Base-by-base conservation (phyloP, 1,139 yeast species). In the Scheffersomyces insectosa region DNA sequence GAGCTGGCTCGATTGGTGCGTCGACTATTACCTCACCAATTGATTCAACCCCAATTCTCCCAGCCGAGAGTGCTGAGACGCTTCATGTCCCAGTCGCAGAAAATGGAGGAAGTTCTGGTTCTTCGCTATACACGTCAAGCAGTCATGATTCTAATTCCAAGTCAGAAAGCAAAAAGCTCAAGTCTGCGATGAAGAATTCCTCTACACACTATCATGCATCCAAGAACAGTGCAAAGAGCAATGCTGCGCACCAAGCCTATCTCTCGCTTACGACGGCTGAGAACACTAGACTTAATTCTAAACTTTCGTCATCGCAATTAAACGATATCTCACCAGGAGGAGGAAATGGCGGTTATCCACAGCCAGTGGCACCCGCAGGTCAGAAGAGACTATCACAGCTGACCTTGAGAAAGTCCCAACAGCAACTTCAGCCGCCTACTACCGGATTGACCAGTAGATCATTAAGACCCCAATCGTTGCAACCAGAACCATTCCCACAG, bases 221-320 rank as follows among this genome's bases (percentile, higher is more conserved):
- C 39, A 35, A 49, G 15, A 14, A 15, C 10, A 9, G 23, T 31
- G 12, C 32, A 36, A 49, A 44, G 9, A 42, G 45, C 20, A 66
- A 63, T 45, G 77, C 85, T 3, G 85, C 86, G 0, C 77, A 70
- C 39, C 79, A 77, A 48, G 90, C 86, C 0, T 84, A 85, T 52
- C 60, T 84, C 39, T 82, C 88, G 0, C 64, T 84, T 42, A 77
- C 90, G 1, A 85, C 95, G 0, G 90, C 91, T 1, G 90, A 85
- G 57, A 85, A 85, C 60, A 85, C 95, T 0, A 72, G 90, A 46
- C 57, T 84, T 44, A 85, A 85, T 60, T 85, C 90, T 1, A 78
- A 80, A 59, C 59, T 80, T 38, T 72, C 83, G 5, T 58, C 77
- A 0, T 61, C 72, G 3, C 68, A 68, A 39, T 59, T 70, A 49